Conservation (phyloP, 768 basidiomycete species). For the Leccinum olivaceopallidum region DNA sequence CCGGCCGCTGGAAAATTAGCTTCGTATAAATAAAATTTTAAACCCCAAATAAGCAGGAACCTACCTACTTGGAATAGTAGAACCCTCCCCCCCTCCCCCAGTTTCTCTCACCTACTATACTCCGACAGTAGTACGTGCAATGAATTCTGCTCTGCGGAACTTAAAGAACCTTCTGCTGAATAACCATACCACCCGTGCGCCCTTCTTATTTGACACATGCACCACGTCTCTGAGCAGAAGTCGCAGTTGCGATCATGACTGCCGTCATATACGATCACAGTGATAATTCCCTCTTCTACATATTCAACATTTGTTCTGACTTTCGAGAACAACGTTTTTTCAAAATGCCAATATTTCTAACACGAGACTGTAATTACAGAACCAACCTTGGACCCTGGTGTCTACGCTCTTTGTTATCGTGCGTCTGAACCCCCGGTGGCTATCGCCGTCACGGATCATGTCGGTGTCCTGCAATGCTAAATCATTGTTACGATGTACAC, state of each 20-base stretch:
- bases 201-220: neutral
- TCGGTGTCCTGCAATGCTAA: too few species aligned
- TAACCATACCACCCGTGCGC: too few species aligned
- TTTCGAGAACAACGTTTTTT: neutral
- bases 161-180: too few species aligned
- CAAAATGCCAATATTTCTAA: neutral
- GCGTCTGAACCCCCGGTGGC: neutral
- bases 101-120: too few species aligned
- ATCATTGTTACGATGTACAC: too few species aligned
- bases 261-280: neutral
- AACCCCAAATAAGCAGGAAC: neutral
- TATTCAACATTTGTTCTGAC: neutral
- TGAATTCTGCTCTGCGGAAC: too few species aligned
- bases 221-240: neutral
- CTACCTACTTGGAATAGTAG: too few species aligned
- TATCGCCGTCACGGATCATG: neutral
- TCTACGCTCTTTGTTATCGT: neutral
- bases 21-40: too few species aligned
- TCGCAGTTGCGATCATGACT: neutral
- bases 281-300: neutral
- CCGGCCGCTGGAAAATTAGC: too few species aligned
- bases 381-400: neutral
- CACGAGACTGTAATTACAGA: neutral
- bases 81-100: too few species aligned
- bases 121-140: too few species aligned